These are phyloP conservation scores for Amesomyces nigricolor DNA, from an alignment of 2,329 filamentous ascomycete genomes.

Conservation along the genomic window DNA sequence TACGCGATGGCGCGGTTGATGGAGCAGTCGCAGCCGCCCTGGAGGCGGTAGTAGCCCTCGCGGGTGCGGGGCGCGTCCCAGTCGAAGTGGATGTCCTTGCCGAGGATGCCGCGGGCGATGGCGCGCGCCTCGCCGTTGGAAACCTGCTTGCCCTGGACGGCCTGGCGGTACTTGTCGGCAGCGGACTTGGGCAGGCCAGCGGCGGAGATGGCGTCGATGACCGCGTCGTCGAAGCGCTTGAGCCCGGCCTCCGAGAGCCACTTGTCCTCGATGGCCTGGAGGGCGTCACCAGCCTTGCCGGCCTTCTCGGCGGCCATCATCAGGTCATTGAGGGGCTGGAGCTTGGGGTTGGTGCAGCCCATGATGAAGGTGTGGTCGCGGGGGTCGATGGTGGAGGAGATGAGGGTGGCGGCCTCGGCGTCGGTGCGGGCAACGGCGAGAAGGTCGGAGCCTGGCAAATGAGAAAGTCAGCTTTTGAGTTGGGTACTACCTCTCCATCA, in stretches of 20 bases:
- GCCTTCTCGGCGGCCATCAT: conserved; percentile 80
- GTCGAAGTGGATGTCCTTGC: conserved; percentile 81
- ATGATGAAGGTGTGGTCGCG: conserved; percentile 93
- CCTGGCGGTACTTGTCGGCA: conserved; percentile 59
- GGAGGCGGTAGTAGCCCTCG: conserved; percentile 91
- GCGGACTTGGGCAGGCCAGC: conserved; percentile 64
- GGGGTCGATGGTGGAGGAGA: conserved; percentile 92
- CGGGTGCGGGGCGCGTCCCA: conserved; percentile 92
- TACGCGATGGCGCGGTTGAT: conserved; percentile 88
- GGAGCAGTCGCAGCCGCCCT: conserved; percentile 86
- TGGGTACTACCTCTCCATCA: neutral
- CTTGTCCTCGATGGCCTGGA: conserved; percentile 87
- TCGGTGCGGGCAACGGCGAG: conserved; percentile 91
- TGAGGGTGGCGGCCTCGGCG: conserved; percentile 94
- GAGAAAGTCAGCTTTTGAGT: neutral
- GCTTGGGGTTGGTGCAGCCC: conserved; percentile 76
- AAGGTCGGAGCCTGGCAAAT: conserved; percentile 63
- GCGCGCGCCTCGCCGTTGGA: conserved; percentile 72
- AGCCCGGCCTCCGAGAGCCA: conserved; percentile 77
- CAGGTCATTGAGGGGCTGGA: conserved; percentile 81
- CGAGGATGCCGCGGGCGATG: conserved; percentile 70
- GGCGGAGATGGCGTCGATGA: conserved; percentile 72
- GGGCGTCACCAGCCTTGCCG: conserved; percentile 72
- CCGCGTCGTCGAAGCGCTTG: conserved; percentile 86
- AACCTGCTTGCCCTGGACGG: conserved; percentile 67